Evolutionary conservation across 2,329 filamentous ascomycete genomes (phyloP), one percentile per base, ranked within the genome.

Genomic region (Dactylella cylindrospora): DNA sequence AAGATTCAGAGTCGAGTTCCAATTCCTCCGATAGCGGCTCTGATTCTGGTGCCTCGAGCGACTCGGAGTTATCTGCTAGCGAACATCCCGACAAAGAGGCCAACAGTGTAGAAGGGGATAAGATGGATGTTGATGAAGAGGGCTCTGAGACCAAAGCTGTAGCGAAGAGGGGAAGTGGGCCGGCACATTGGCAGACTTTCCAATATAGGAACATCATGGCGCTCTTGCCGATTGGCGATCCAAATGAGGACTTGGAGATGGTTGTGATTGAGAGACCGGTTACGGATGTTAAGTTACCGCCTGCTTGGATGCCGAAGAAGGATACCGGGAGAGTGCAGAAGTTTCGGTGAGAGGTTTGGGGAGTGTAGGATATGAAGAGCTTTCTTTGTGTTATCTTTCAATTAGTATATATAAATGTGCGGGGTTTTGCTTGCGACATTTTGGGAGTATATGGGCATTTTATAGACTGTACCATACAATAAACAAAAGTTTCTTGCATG

Each of bases 151-250:
- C 26, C 17, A 13, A 32, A 12, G 59, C 28, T 12, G 26, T 33
- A 13, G 46, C 51, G 51, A 52, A 65, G 66, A 43, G 68, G 50
- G 54, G 67, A 68, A 60, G 67, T 57, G 68, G 71, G 38, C 68
- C 71, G 45, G 68, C 67, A 5, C 80, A 77, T 75, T 97, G 90
- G 88, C 82, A 84, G 71, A 95, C 90, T 3, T 90, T 86, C 78
- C 94, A 95, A 73, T 98, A 97, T 74, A 81, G 90, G 57, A 88
- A 90, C n/a, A 90, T 98, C 68, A 77, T 98, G 64, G 93, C 90
- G 3, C 79, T 85, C 36, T 78, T 83, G 15, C 78, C 80, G 13
- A 73, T 85, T 25, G 76, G 74, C 17, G 68, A 70, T 31, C 33
- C 66, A 12, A 39, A 43, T 9, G 49, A 50, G 36, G 44, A 43